Evolutionary conservation across 768 basidiomycete genomes (phyloP).

Genomic region (Hortiboletus flavorubellus): DNA sequence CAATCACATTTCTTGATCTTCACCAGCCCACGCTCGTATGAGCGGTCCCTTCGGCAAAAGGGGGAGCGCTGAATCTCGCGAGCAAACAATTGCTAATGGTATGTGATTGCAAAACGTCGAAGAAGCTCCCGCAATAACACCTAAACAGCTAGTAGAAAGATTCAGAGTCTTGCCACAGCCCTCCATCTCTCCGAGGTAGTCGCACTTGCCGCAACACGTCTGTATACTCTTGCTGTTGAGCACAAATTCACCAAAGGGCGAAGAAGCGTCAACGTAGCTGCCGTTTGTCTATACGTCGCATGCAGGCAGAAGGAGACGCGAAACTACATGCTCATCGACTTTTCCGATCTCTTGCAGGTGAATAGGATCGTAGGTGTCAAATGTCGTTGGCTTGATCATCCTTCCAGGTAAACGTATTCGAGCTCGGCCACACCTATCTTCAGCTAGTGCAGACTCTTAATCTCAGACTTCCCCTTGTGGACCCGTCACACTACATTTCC

Average conservation of each 20-base stretch:
- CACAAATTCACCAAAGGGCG: constrained; percentile 94
- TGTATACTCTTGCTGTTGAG: constrained; percentile 92
- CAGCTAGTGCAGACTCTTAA: constrained; percentile 88
- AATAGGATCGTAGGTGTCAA: constrained; percentile 2
- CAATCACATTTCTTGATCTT: not conserved
- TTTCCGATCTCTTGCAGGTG: constrained; percentile 93
- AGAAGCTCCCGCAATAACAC: not conserved
- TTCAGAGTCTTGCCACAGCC: constrained; percentile 76
- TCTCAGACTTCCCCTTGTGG: constrained; percentile 82
- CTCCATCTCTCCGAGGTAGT: constrained; percentile 79
- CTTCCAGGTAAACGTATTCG: constrained; percentile 90
- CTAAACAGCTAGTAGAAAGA: constrained; percentile 69
- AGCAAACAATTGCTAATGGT: constrained; percentile 92
- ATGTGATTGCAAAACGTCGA: constrained; percentile 14
- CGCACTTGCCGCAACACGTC: constrained; percentile 73
- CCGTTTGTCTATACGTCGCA: constrained; percentile 92
- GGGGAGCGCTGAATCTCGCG: constrained; percentile 76
- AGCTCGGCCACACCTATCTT: constrained; percentile 93
- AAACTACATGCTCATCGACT: constrained; percentile 98
- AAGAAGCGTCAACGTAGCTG: constrained; percentile 88
- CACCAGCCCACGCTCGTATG: constrained; percentile 74
- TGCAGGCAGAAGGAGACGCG: constrained; percentile 88
- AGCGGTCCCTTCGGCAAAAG: constrained; percentile 79
- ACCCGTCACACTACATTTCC: constrained; percentile 95
- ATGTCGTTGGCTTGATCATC: not conserved